These are phyloP conservation scores for Gynochthodes officinalis DNA, from an alignment of 257 asterid species.

Conservation along the genomic window DNA sequence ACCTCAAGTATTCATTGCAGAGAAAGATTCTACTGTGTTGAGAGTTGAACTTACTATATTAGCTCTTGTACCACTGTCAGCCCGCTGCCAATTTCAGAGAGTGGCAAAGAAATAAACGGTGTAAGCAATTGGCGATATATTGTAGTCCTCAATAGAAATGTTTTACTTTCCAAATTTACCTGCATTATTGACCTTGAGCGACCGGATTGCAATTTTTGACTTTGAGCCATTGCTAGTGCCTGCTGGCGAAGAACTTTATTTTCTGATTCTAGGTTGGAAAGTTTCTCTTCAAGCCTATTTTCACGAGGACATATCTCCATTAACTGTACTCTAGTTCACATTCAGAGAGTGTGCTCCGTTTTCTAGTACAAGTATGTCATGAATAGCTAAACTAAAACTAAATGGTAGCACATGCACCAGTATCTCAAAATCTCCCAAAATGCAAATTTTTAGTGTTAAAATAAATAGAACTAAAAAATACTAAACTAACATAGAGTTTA, in stretches of 20 bases:
- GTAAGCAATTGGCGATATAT: slow-evolving; percentile 28
- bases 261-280: slow-evolving; percentile 86
- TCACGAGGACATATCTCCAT: slow-evolving; percentile 30
- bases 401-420: not conserved
- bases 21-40: slow-evolving; percentile 7
- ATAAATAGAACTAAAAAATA: not conserved
- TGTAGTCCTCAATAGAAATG: slow-evolving; percentile 19
- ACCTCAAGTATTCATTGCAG: not conserved
- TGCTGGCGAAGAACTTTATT: slow-evolving; percentile 97
- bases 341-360: not conserved
- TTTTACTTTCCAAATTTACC: slow-evolving; percentile 39
- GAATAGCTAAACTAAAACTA: slow-evolving; percentile 4
- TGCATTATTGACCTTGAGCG: slow-evolving; percentile 84
- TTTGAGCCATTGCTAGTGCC: slow-evolving; percentile 96
- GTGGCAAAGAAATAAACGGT: slow-evolving; percentile 19
- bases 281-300: slow-evolving; percentile 87
- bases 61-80: slow-evolving; percentile 68
- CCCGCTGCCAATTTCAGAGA: slow-evolving; percentile 48
- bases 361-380: slow-evolving; percentile 18
- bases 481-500: not conserved
- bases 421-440: not conserved
- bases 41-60: slow-evolving; percentile 47
- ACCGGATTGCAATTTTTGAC: slow-evolving; percentile 60
- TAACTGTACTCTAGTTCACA: slow-evolving; percentile 18
- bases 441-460: not conserved